Conservation (phyloP, 805 yeast species). For the Saccharomycopsis selenospora region DNA sequence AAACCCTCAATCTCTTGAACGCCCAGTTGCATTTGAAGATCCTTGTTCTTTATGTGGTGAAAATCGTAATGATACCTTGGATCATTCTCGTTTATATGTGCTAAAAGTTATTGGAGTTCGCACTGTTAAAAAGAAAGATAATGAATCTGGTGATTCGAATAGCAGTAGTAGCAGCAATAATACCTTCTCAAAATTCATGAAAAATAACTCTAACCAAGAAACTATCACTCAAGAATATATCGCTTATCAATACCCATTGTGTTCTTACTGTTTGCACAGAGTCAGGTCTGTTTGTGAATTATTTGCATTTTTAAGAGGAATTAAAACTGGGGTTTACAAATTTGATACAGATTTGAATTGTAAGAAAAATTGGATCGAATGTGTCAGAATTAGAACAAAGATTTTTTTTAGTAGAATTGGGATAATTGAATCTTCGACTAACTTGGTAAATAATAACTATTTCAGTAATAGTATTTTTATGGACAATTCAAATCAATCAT, state of each 20-base stretch:
- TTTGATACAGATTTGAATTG: slow-evolving; percentile 38
- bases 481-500: neutral
- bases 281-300: slow-evolving; percentile 79
- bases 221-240: slow-evolving; percentile 26
- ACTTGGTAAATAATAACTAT: slow-evolving; percentile 16
- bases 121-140: slow-evolving; percentile 24
- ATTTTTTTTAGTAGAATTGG: slow-evolving; percentile 83
- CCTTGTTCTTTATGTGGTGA: slow-evolving; percentile 88
- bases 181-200: slow-evolving; percentile 13
- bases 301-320: slow-evolving; percentile 64
- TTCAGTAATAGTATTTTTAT: neutral
- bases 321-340: slow-evolving; percentile 55
- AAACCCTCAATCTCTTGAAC: slow-evolving; percentile 5
- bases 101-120: slow-evolving; percentile 41
- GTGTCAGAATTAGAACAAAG: slow-evolving; percentile 57
- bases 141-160: neutral
- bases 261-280: slow-evolving; percentile 74
- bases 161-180: neutral
- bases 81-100: slow-evolving; percentile 70
- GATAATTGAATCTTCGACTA: slow-evolving; percentile 26
- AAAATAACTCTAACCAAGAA: slow-evolving; percentile 6
- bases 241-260: slow-evolving; percentile 54
- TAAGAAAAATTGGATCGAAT: slow-evolving; percentile 58
- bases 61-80: slow-evolving; percentile 55
- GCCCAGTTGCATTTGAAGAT: slow-evolving; percentile 64